Conservation (phyloP, 768 basidiomycete genomes). For the Amanita pseudoporphyria region DNA sequence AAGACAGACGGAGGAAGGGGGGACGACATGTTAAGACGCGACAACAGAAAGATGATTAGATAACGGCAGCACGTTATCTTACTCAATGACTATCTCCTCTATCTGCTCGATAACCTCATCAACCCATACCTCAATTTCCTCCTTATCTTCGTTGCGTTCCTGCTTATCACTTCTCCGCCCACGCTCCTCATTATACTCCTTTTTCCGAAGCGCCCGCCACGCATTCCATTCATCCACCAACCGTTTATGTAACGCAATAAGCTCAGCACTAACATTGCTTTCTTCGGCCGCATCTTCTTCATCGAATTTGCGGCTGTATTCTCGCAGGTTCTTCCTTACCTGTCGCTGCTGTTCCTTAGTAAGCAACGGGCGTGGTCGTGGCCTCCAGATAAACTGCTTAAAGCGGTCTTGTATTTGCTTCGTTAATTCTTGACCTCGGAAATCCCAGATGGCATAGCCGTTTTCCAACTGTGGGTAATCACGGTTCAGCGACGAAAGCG, state of each 20-base stretch:
- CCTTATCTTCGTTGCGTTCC: conserved; percentile 40
- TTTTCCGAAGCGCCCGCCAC: conserved; percentile 72
- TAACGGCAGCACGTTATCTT: conserved; percentile 26
- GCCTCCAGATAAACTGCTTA: conserved; percentile 99
- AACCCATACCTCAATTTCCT: conserved; percentile 90
- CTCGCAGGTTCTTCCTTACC: conserved; percentile 81
- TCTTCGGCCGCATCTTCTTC: conserved; percentile 97
- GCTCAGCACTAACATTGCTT: conserved; percentile 88
- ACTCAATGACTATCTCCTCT: conserved; percentile 69
- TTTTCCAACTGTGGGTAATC: conserved; percentile 69
- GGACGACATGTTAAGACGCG: conserved; percentile 1
- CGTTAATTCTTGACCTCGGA: conserved; percentile 92
- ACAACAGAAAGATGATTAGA: conserved; percentile 34
- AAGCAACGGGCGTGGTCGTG: conserved; percentile 83
- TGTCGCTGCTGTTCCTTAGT: conserved; percentile 81
- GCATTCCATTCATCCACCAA: conserved; percentile 99
- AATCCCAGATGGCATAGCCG: conserved; percentile 96
- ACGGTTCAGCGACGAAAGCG: conserved; percentile 8
- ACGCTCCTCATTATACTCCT: conserved; percentile 51
- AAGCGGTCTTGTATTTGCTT: conserved; percentile 87
- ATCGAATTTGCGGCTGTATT: conserved; percentile 87
- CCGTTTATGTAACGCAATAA: conserved; percentile 81
- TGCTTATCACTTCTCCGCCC: conserved; percentile 24
- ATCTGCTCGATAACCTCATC: conserved; percentile 90
- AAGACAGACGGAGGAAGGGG: conserved; percentile 16